phyloP scores from a whole-genome alignment of 2,329 filamentous ascomycete genomes.

The Hyphodiscus sp. region DNA sequence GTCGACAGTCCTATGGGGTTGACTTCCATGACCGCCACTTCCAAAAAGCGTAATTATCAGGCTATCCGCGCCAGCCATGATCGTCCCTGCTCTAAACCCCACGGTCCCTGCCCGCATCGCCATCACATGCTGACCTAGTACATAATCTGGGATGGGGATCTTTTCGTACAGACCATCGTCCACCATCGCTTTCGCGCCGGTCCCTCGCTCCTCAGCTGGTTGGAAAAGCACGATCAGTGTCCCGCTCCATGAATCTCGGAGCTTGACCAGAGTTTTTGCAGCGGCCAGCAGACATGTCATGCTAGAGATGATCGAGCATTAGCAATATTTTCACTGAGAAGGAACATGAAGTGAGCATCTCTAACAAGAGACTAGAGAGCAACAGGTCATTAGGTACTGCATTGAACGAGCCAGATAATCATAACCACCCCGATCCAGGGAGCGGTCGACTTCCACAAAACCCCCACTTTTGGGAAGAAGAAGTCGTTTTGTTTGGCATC shows the following conservation, averaged over 20 bases:
- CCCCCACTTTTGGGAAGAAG: too few relatives aligned
- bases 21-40: conserved; percentile 36
- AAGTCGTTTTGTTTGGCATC: too few relatives aligned
- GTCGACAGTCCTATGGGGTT: conserved; percentile 40
- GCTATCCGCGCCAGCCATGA: conserved; percentile 33
- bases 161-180: conserved; percentile 48
- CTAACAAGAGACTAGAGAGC: too few relatives aligned
- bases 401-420: too few relatives aligned
- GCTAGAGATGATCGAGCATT: neutral
- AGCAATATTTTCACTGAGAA: too few relatives aligned
- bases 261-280: conserved; percentile 41
- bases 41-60: conserved; percentile 35
- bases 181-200: conserved; percentile 57
- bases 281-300: conserved; percentile 51
- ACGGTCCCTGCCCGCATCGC: conserved; percentile 32
- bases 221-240: conserved; percentile 61
- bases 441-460: too few relatives aligned
- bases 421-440: too few relatives aligned
- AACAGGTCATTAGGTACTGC: too few relatives aligned
- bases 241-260: conserved; percentile 48
- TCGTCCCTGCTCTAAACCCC: conserved; percentile 27
- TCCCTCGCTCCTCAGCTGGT: conserved; percentile 58
- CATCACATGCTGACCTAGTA: conserved; percentile 49
- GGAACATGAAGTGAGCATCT: too few relatives aligned
- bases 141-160: conserved; percentile 49